phyloP scores from a whole-genome alignment of 140 eudicot genomes.

The Senecio squalidus region DNA sequence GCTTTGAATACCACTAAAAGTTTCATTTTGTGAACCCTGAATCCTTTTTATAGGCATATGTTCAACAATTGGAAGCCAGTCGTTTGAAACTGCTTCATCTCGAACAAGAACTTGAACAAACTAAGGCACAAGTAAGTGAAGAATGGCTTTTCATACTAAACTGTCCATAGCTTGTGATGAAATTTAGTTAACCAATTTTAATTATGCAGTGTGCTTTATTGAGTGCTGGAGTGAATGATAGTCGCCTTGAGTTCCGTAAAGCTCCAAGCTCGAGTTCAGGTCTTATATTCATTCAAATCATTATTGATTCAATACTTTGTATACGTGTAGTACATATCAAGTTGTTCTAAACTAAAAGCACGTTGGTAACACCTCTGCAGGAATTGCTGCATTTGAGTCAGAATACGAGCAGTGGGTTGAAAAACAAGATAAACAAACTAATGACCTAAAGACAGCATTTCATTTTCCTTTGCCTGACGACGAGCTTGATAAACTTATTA shows the following conservation, averaged over 20 bases:
- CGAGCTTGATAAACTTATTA: constrained; percentile 53
- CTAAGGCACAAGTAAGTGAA: constrained; percentile 62
- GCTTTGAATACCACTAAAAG: background rate
- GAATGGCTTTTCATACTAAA: background rate
- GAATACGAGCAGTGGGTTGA: constrained; percentile 84
- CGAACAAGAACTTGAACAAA: constrained; percentile 87
- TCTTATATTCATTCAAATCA: constrained; percentile 22
- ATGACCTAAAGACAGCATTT: constrained; percentile 53
- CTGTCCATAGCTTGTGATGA: background rate
- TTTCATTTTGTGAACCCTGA: background rate
- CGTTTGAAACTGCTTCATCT: constrained; percentile 63
- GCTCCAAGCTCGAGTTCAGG: constrained; percentile 62
- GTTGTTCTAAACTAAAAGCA: background rate
- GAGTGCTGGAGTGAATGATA: constrained; percentile 60
- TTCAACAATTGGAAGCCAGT: constrained; percentile 85
- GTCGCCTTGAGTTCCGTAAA: constrained; percentile 46
- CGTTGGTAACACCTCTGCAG: constrained; percentile 33
- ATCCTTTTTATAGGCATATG: constrained; percentile 62
- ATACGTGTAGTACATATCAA: background rate
- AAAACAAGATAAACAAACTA: constrained; percentile 52
- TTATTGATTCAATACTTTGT: constrained; percentile 1
- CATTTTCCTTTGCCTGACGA: constrained; percentile 42
- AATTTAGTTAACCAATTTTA: constrained; percentile 9
- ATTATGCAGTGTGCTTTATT: constrained; percentile 57
- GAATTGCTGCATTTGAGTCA: constrained; percentile 57